Conservation (phyloP, 2,329 filamentous ascomycete species). For the Cytospora paraplurivora region DNA sequence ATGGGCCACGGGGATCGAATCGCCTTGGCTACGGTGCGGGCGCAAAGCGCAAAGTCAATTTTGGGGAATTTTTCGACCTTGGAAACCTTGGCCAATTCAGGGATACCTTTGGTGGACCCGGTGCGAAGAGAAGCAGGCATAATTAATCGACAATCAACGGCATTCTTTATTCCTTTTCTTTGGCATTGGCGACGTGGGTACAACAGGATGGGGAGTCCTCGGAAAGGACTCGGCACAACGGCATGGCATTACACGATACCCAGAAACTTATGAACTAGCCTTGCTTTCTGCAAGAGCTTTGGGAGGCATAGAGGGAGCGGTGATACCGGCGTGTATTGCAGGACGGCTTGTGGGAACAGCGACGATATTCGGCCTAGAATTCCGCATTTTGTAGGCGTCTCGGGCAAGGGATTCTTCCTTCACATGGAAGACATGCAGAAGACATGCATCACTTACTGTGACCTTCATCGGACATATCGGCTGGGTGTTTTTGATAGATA, state of each 20-base stretch:
- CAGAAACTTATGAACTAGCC: conserved; percentile 23
- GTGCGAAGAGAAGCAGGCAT: conserved; percentile 55
- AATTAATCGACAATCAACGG: conserved; percentile 34
- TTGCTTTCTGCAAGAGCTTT: conserved; percentile 21
- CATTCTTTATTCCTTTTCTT: conserved; percentile 5
- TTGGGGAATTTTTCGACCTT: conserved; percentile 75
- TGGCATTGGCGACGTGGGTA: conserved; percentile 4
- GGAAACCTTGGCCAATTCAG: conserved; percentile 64
- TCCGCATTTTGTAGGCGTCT: conserved; percentile 20
- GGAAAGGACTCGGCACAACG: conserved; percentile 15
- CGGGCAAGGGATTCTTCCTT: conserved; percentile 1
- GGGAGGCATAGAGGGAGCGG: conserved; percentile 24
- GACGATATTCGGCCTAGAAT: conserved; percentile 11
- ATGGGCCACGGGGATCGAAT: conserved; percentile 34
- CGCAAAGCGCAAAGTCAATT: conserved; percentile 71
- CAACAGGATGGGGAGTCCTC: conserved; percentile 14
- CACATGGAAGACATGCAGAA: not conserved
- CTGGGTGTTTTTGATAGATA: not conserved
- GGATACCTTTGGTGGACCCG: conserved; percentile 54
- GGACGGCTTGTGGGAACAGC: conserved; percentile 1
- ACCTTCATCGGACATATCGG: conserved; percentile 2
- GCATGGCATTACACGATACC: conserved; percentile 23
- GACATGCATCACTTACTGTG: conserved; percentile 1
- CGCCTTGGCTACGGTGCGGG: conserved; percentile 66
- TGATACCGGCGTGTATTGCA: conserved; percentile 18